Evolutionary conservation across 2,329 filamentous ascomycete species (phyloP), one percentile per base, ranked within the genome.

Genomic region (Fusarium praegraminearum): DNA sequence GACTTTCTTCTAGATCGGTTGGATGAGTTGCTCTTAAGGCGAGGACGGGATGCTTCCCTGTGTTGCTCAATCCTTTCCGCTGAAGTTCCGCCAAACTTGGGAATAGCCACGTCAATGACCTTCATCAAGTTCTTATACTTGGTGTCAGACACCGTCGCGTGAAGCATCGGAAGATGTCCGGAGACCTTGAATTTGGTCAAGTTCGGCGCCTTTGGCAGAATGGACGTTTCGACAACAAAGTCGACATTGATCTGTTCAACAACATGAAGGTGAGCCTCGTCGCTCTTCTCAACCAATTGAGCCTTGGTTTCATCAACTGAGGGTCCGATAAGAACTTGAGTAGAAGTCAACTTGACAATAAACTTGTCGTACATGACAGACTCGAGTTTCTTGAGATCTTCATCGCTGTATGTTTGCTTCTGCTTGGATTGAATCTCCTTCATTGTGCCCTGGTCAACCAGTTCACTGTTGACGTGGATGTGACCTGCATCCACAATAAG

Each of bases 101-200:
- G 97, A 62, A 99, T 93, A 0, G 96, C 94, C 59, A 97, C 94
- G 64, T 99, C 95, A 66, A 99, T 95, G 44, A 99, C 85, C 74
- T 90, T 94, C 96, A 99, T 99, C 63, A 99, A 80, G 46, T 89
- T 94, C 82, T 98, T 99, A 83, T 99, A 99, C 78, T 99, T 99
- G 38, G 90, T 90, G 75, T 99, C 97, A 0, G 96, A 98, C 38
- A 97, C 90, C 1, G 92, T 93, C 13, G 93, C 96, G 78, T 98
- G 95, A 2, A 99, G 85, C 54, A 98, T 90, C 1, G 97, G 96
- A 55, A 99, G 84, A 73, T 97, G 93, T 3, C 96, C 96, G 2
- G 94, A 97, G 35, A 99, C 89, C 65, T 93, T 91, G 72, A 98
- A 90, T 75, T 96, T 96, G 16, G 96, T 97, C 50, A 99, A 83